These are phyloP conservation scores for Skeletonema potamos DNA, from an alignment of 108 stramenopile species.

Conservation along the genomic window DNA sequence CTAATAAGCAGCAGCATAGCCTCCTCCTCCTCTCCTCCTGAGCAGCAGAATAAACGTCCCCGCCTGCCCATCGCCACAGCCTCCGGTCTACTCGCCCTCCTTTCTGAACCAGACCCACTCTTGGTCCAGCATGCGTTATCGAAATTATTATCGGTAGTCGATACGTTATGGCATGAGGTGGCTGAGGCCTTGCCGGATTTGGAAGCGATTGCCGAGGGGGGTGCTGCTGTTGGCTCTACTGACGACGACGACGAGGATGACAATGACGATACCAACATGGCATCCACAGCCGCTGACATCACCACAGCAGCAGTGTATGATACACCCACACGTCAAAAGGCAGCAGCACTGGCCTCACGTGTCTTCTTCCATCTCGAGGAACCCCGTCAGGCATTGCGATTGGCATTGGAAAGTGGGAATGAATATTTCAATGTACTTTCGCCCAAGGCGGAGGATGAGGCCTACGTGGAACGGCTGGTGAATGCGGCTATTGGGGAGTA, in stretches of 20 bases:
- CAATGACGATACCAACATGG: background rate
- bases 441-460: conserved; percentile 36
- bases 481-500: conserved; percentile 82
- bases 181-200: conserved; percentile 78
- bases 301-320: background rate
- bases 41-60: background rate
- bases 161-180: conserved; percentile 86
- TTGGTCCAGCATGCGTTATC: conserved; percentile 60
- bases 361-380: conserved; percentile 98
- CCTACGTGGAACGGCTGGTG: conserved; percentile 79
- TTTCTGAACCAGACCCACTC: conserved; percentile 63
- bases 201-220: conserved; percentile 79
- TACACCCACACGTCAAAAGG: conserved; percentile 61
- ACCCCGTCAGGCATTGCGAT: conserved; percentile 92
- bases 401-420: conserved; percentile 85
- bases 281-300: background rate
- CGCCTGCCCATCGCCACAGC: conserved; percentile 49
- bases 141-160: conserved; percentile 66
- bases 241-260: background rate
- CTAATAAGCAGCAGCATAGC: background rate
- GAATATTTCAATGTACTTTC: conserved; percentile 71
- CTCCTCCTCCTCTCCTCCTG: too few species aligned
- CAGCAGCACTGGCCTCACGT: conserved; percentile 92
- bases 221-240: conserved; percentile 14
- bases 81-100: conserved; percentile 72